Conservation (phyloP, 2,329 filamentous ascomycete genomes). For the Colletotrichum cordylinicola region DNA sequence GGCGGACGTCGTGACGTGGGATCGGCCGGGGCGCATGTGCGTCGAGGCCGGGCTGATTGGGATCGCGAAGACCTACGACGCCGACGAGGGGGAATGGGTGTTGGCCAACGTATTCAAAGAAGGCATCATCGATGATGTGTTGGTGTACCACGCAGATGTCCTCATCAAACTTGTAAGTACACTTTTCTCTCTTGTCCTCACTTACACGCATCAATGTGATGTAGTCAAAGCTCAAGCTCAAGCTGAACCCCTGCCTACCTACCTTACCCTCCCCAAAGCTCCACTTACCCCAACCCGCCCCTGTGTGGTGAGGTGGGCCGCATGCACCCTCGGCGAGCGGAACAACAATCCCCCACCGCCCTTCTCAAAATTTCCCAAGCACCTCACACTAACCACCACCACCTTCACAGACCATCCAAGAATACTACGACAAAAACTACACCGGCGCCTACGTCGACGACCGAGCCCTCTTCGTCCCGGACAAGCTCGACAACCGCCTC, state of each 20-base stretch:
- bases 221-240: background rate
- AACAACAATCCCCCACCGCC: background rate
- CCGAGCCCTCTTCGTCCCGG: background rate
- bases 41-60: background rate
- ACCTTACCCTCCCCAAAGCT: background rate
- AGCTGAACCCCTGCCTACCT: background rate
- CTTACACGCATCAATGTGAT: background rate
- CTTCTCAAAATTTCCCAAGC: background rate
- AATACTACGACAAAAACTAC: background rate
- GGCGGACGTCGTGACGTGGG: background rate
- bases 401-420: background rate
- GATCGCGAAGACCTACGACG: background rate
- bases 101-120: background rate
- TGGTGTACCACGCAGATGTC: background rate
- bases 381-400: background rate
- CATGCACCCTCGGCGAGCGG: background rate
- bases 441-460: background rate
- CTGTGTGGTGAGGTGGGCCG: no score
- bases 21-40: background rate
- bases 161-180: background rate
- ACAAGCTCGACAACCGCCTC: background rate
- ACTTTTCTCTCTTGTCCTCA: background rate
- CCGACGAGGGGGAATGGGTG: background rate
- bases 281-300: background rate
- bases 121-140: background rate